A percentile compares a stretch with the other conserved stretches of the same genome.
phyloP scores from a whole-genome alignment of 352 stramenopile genomes.

The Pythium inflatum region DNA sequence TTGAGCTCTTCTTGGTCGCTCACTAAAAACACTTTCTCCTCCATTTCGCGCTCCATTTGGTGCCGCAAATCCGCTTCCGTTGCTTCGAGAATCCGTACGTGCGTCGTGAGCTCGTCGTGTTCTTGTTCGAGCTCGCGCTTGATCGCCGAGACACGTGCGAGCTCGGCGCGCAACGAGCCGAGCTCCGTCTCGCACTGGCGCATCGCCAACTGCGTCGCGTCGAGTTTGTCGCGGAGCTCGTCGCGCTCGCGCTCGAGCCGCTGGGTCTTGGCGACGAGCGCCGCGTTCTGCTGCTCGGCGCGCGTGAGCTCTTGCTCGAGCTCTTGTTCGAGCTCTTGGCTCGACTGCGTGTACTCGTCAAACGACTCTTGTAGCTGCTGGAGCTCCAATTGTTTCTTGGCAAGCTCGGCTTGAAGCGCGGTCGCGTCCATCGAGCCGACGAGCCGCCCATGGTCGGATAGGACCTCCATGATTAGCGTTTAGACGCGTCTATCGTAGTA shows the following conservation, averaged over 20 bases:
- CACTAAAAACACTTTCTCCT: slow-evolving; percentile 85
- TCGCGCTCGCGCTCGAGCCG: slow-evolving; percentile 61
- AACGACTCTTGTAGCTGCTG: slow-evolving; percentile 75
- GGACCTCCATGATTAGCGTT: slow-evolving; percentile 19
- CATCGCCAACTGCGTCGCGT: slow-evolving; percentile 55
- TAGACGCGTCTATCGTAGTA: too few species aligned
- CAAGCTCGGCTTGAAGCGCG: slow-evolving; percentile 51
- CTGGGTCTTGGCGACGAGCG: slow-evolving; percentile 52
- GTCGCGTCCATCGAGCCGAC: slow-evolving; percentile 7
- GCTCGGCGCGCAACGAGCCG: slow-evolving; percentile 43
- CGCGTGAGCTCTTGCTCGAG: slow-evolving; percentile 76
- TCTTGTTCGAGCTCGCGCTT: slow-evolving; percentile 71
- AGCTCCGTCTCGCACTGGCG: slow-evolving; percentile 63
- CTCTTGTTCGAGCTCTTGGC: slow-evolving; percentile 77
- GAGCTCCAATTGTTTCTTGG: slow-evolving; percentile 62
- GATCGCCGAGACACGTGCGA: slow-evolving; percentile 40
- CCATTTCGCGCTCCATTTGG: slow-evolving; percentile 85
- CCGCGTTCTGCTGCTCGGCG: slow-evolving; percentile 53
- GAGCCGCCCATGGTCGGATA: background rate
- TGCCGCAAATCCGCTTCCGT: slow-evolving; percentile 78
- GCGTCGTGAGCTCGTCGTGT: slow-evolving; percentile 76
- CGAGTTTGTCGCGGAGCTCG: slow-evolving; percentile 51
- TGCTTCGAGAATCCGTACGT: slow-evolving; percentile 81
- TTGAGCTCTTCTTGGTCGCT: slow-evolving; percentile 86
- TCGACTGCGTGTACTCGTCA: slow-evolving; percentile 85